These are phyloP conservation scores for Penicillium corylophilum DNA, from an alignment of 2,329 filamentous ascomycete species.

Conservation along the genomic window DNA sequence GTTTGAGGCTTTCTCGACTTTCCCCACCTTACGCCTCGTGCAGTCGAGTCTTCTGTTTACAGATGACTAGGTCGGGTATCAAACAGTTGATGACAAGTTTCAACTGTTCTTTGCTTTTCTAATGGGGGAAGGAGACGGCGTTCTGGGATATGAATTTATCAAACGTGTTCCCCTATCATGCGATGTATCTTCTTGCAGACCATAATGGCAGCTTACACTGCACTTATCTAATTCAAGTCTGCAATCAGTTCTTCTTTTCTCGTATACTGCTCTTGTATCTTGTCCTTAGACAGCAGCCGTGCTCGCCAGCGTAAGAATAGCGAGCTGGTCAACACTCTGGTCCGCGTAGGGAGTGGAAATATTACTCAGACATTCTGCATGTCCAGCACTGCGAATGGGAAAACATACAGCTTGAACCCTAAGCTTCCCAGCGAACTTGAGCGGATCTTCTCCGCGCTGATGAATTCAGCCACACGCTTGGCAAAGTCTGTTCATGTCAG, in stretches of 20 bases:
- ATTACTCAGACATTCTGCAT: too few species aligned
- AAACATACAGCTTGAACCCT: too few species aligned
- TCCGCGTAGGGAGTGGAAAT: background rate
- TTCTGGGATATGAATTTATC: background rate
- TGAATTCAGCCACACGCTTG: too few species aligned
- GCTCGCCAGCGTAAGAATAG: background rate
- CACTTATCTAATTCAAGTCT: background rate
- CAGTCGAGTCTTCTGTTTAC: background rate
- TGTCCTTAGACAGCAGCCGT: background rate
- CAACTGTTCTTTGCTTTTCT: background rate
- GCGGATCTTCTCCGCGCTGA: too few species aligned
- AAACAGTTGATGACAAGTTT: background rate
- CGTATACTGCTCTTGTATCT: background rate
- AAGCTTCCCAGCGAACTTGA: too few species aligned
- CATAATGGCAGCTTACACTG: background rate
- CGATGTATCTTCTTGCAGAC: background rate
- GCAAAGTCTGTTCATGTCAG: too few species aligned
- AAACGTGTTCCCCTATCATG: background rate
- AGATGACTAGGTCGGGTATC: background rate
- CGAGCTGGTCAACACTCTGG: too few species aligned
- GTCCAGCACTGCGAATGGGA: too few species aligned
- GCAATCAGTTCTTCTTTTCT: background rate
- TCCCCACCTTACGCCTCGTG: background rate
- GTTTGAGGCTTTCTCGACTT: background rate
- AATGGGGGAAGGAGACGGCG: background rate